Evolutionary conservation across 169 alveolate genomes (phyloP).

Genomic region (Neospora caninum): DNA sequence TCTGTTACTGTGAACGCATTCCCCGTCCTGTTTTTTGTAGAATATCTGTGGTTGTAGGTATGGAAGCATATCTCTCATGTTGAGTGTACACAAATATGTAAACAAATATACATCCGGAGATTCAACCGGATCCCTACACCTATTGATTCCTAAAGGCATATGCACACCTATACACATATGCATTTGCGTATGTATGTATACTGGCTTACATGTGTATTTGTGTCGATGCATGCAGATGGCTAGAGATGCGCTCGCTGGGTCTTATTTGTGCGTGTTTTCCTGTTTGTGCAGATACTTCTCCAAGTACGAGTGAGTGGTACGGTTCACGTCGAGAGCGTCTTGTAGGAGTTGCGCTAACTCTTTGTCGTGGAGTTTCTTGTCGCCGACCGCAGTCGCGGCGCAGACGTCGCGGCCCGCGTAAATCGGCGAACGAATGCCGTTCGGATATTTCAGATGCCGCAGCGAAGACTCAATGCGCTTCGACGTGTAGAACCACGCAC

Average conservation of each 20-base stretch:
- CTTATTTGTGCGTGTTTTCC: conserved; percentile 12
- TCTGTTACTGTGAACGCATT: too few relatives aligned
- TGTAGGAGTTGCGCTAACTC: conserved; percentile 73
- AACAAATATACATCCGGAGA: too few relatives aligned
- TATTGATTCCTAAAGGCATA: too few relatives aligned
- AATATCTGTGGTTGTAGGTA: too few relatives aligned
- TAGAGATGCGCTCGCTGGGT: too few relatives aligned
- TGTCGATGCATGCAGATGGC: neutral
- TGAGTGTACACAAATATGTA: too few relatives aligned
- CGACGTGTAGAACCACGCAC: conserved; percentile 70
- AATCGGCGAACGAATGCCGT: conserved; percentile 58
- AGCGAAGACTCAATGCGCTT: conserved; percentile 75
- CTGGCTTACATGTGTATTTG: too few relatives aligned
- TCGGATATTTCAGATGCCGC: conserved; percentile 68
- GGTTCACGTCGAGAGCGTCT: conserved; percentile 71
- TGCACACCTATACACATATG: neutral
- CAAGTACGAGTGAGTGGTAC: conserved; percentile 70
- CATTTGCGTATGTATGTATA: neutral
- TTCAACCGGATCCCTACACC: too few relatives aligned
- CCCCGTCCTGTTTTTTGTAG: too few relatives aligned
- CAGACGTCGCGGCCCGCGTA: conserved; percentile 76
- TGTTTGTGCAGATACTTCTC: conserved; percentile 70
- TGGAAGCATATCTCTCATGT: too few relatives aligned
- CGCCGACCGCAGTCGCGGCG: conserved; percentile 77
- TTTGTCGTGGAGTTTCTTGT: conserved; percentile 47